Conservation (phyloP, 306 rosid genomes). For the Sindora glabra region DNA sequence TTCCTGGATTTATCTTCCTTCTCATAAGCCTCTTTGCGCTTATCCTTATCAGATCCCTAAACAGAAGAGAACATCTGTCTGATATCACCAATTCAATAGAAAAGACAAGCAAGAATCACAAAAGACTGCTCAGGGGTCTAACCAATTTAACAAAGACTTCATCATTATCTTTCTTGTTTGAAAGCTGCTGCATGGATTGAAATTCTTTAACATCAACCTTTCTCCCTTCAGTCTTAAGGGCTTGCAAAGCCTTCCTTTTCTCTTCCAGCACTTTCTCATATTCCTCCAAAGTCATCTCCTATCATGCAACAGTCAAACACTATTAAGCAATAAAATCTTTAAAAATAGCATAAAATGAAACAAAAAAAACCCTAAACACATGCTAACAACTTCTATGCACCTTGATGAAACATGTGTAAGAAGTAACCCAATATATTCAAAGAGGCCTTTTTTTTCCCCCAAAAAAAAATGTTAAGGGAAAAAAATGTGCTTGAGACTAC, state of each 20-base stretch:
- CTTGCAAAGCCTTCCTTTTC: constrained; percentile 71
- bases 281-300: constrained; percentile 99
- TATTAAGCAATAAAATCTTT: not conserved
- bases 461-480: too few relatives aligned
- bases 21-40: constrained; percentile 70
- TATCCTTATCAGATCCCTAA: constrained; percentile 89
- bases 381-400: too few relatives aligned
- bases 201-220: constrained; percentile 77
- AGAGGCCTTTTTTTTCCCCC: too few relatives aligned
- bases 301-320: not conserved
- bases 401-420: too few relatives aligned
- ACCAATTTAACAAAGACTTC: constrained; percentile 85
- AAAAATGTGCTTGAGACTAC: too few relatives aligned
- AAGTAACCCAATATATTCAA: too few relatives aligned
- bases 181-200: constrained; percentile 77
- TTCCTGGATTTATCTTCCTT: constrained; percentile 79
- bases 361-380: too few relatives aligned
- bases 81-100: not conserved
- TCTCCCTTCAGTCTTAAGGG: constrained; percentile 73
- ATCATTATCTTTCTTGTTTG: constrained; percentile 73
- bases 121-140: not conserved
- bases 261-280: constrained; percentile 81
- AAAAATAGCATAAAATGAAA: too few relatives aligned
- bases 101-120: not conserved
- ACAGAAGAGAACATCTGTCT: not conserved